Conservation (phyloP, 495 filamentous ascomycete genomes). For the Aspergillus baeticus region DNA sequence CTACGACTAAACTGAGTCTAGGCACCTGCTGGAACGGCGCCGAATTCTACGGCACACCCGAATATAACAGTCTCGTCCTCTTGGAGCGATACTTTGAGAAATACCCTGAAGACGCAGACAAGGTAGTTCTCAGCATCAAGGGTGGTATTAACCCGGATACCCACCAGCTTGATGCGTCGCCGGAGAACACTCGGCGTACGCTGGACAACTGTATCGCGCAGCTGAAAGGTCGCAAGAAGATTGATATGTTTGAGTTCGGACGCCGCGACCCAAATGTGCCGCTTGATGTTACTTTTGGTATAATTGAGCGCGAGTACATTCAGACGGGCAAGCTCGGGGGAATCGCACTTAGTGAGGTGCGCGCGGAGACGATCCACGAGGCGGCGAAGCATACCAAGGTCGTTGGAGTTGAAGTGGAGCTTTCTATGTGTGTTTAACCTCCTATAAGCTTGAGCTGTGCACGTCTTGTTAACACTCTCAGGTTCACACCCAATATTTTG, state of each 20-base stretch:
- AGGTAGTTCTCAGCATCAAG: conserved; percentile 65
- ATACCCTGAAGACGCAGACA: conserved; percentile 65
- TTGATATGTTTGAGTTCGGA: conserved; percentile 71
- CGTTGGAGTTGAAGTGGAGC: conserved; percentile 63
- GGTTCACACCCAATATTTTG: conserved; percentile 50
- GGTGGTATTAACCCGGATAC: conserved; percentile 39
- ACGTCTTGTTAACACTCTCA: not conserved
- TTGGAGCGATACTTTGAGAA: conserved; percentile 63
- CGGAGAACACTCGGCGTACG: not conserved
- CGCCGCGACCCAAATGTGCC: conserved; percentile 61
- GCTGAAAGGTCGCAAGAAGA: conserved; percentile 63
- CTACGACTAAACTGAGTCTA: not conserved
- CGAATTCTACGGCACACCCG: conserved; percentile 35
- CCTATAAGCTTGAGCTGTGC: too few species aligned
- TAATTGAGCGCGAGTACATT: conserved; percentile 32
- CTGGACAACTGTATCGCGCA: conserved; percentile 55
- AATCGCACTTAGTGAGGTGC: conserved; percentile 61
- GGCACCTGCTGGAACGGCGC: conserved; percentile 45
- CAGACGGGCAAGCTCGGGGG: conserved; percentile 54
- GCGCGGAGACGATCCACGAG: conserved; percentile 60
- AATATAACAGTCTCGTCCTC: conserved; percentile 52
- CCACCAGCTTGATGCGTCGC: not conserved
- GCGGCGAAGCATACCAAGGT: conserved; percentile 60
- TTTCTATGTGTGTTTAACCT: conserved; percentile 24
- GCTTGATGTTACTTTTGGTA: conserved; percentile 46